Evolutionary conservation across 1,284 basidiomycete species (phyloP).

Genomic region (Cryptococcus sp.): DNA sequence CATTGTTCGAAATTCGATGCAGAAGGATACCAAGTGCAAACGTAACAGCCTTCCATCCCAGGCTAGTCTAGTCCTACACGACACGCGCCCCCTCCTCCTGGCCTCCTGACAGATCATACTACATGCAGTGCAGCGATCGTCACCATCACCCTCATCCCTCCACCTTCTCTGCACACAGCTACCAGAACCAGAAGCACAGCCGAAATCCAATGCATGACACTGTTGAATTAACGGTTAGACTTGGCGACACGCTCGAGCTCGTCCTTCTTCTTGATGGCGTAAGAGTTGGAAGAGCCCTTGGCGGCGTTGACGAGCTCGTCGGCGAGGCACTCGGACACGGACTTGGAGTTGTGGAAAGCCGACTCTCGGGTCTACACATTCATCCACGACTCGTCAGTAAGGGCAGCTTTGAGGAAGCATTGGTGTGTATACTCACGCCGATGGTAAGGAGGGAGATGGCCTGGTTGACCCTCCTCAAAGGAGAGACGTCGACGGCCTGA

Average conservation of each 20-base stretch:
- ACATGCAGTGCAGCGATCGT: too few relatives aligned
- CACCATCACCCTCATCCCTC: not conserved
- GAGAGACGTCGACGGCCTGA: constrained; percentile 99
- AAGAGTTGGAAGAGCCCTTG: constrained; percentile 99
- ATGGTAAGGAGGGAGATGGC: constrained; percentile 92
- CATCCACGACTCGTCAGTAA: not conserved
- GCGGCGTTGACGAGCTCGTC: constrained; percentile 99
- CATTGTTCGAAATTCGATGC: too few relatives aligned
- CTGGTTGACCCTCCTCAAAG: constrained; percentile 97
- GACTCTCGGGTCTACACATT: constrained; percentile 86
- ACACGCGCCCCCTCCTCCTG: too few relatives aligned
- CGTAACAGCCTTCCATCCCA: too few relatives aligned
- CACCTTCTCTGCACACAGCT: not conserved
- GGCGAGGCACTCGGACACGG: constrained; percentile 96
- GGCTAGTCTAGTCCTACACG: too few relatives aligned
- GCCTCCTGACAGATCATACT: too few relatives aligned
- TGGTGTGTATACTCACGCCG: constrained; percentile 65
- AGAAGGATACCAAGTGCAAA: too few relatives aligned
- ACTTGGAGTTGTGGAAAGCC: constrained; percentile 99
- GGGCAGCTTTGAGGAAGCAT: not conserved
- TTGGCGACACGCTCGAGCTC: constrained; percentile 98
- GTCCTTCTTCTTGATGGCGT: constrained; percentile 82
- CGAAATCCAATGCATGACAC: constrained; percentile 2
- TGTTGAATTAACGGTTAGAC: constrained; percentile 82
- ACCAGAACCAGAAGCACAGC: constrained; percentile 2